Evolutionary conservation across 1,284 basidiomycete genomes (phyloP).

Genomic region (Moniliophthora roreri): DNA sequence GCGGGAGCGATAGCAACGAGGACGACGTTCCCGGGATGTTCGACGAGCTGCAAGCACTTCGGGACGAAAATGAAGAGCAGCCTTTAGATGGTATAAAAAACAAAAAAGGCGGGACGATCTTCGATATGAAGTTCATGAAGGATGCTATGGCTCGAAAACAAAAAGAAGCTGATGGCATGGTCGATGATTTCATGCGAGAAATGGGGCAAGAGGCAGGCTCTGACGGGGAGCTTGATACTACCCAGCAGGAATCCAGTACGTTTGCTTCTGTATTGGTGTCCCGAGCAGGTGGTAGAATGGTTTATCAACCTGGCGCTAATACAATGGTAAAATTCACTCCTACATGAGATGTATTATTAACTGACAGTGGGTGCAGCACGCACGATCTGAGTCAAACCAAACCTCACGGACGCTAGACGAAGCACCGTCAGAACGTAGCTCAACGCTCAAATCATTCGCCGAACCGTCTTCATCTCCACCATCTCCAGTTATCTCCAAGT

Average conservation of each 20-base stretch:
- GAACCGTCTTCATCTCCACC: constrained; percentile 45
- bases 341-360: neutral
- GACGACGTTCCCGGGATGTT: constrained; percentile 65
- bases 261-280: constrained; percentile 37
- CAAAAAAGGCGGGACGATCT: constrained; percentile 63
- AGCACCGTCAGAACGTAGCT: constrained; percentile 52
- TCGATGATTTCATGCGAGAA: constrained; percentile 71
- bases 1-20: constrained; percentile 47
- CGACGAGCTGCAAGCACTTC: constrained; percentile 64
- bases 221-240: constrained; percentile 32
- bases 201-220: constrained; percentile 43
- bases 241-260: constrained; percentile 23
- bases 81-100: constrained; percentile 26
- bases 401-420: neutral
- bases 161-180: constrained; percentile 55
- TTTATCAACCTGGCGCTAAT: constrained; percentile 47
- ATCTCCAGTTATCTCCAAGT: constrained; percentile 8
- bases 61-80: constrained; percentile 33
- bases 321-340: neutral
- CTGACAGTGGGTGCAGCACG: constrained; percentile 22
- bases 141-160: constrained; percentile 77
- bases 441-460: constrained; percentile 58
- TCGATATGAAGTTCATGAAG: constrained; percentile 96
- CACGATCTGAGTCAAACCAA: constrained; percentile 36
- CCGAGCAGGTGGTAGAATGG: constrained; percentile 59